phyloP scores from a whole-genome alignment of 352 stramenopile species.

The Peronospora tabacina region DNA sequence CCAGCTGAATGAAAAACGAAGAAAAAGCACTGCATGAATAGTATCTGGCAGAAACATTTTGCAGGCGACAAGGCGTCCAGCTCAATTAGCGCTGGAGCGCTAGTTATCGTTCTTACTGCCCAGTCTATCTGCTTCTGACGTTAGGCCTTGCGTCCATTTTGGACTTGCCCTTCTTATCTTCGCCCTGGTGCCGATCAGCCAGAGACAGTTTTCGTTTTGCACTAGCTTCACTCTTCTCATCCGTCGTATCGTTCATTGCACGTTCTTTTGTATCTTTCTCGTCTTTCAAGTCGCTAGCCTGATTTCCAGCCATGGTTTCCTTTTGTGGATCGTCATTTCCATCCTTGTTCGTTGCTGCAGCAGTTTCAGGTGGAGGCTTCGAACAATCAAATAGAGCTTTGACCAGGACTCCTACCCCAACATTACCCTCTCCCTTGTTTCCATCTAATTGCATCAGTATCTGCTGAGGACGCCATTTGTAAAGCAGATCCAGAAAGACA shows the following conservation, averaged over 20 bases:
- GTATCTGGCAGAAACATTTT: constrained; percentile 16
- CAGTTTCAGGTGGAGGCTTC: constrained; percentile 15
- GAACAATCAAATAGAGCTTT: constrained; percentile 54
- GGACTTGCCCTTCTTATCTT: constrained; percentile 28
- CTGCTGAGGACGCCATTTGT: constrained; percentile 51
- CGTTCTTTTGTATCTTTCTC: constrained; percentile 11
- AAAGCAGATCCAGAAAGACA: constrained; percentile 59
- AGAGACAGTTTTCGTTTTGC: constrained; percentile 25
- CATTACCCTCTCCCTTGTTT: constrained; percentile 31
- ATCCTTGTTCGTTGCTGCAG: background rate
- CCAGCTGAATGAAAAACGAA: constrained; percentile 8
- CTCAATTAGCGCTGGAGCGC: constrained; percentile 10
- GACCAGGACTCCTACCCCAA: constrained; percentile 32
- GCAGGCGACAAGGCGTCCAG: constrained; percentile 3
- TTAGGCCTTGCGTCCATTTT: constrained; percentile 6
- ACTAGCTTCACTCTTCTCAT: constrained; percentile 21
- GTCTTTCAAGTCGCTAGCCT: constrained; percentile 1
- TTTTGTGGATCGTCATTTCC: background rate
- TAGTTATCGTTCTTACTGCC: constrained; percentile 8
- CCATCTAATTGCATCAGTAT: constrained; percentile 40
- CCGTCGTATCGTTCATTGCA: background rate
- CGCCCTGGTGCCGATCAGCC: constrained; percentile 17
- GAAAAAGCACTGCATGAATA: constrained; percentile 19
- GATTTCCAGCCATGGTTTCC: background rate
- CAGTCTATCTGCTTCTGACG: constrained; percentile 8